phyloP scores from a whole-genome alignment of 495 filamentous ascomycete genomes.

The Massariosphaeria phaeospora region DNA sequence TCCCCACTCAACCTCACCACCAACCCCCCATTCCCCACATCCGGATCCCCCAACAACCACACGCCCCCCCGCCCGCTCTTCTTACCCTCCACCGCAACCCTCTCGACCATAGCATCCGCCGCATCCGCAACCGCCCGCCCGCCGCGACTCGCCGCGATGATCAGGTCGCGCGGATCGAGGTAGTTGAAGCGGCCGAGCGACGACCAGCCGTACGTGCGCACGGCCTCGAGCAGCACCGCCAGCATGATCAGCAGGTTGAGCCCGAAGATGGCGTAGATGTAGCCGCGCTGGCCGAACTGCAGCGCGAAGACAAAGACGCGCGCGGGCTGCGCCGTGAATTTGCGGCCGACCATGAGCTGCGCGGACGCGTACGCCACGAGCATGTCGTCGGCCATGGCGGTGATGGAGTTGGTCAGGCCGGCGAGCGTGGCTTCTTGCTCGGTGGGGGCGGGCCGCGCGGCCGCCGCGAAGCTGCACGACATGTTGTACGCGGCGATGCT shows the following conservation, averaged over 20 bases:
- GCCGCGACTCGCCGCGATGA: slow-evolving; percentile 18
- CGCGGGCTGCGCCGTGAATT: slow-evolving; percentile 11
- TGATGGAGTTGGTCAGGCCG: slow-evolving; percentile 38
- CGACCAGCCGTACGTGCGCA: slow-evolving; percentile 20
- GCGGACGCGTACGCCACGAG: slow-evolving; percentile 37
- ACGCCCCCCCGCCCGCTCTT: too few species aligned
- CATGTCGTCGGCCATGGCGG: slow-evolving; percentile 39
- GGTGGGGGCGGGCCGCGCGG: slow-evolving; percentile 4
- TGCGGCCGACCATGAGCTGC: slow-evolving; percentile 37
- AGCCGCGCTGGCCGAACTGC: slow-evolving; percentile 33
- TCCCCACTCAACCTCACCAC: too few species aligned
- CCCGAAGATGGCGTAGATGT: slow-evolving; percentile 37
- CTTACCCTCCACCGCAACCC: too few species aligned
- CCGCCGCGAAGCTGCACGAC: background rate
- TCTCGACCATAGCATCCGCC: too few species aligned
- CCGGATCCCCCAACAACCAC: too few species aligned
- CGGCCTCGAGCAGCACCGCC: slow-evolving; percentile 9
- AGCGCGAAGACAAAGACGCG: slow-evolving; percentile 25
- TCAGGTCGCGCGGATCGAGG: slow-evolving; percentile 24
- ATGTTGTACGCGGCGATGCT: slow-evolving; percentile 36
- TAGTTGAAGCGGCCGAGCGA: slow-evolving; percentile 18
- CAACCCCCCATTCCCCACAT: too few species aligned
- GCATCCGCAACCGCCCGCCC: slow-evolving; percentile 16
- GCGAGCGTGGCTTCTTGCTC: slow-evolving; percentile 31
- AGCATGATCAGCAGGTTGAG: slow-evolving; percentile 21